phyloP scores from a whole-genome alignment of 805 yeast genomes.

The Myxozyma mucilagina region DNA sequence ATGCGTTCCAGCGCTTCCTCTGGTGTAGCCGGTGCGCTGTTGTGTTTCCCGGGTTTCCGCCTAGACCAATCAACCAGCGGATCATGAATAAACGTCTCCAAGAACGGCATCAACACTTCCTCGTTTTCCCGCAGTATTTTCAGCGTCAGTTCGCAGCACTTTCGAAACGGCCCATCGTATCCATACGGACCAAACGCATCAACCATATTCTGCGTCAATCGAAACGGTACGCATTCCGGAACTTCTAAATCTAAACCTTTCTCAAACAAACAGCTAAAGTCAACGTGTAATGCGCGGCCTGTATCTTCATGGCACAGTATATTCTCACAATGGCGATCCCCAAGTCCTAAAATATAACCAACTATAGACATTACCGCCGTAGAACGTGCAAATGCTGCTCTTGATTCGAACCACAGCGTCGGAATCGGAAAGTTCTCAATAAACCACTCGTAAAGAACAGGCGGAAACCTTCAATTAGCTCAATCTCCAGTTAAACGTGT shows the following conservation, averaged over 20 bases:
- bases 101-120: conserved; percentile 78
- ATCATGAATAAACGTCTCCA: conserved; percentile 91
- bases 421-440: conserved; percentile 89
- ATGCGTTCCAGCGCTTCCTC: conserved; percentile 27
- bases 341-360: conserved; percentile 89
- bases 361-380: conserved; percentile 97
- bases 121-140: conserved; percentile 73
- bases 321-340: conserved; percentile 96
- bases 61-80: conserved; percentile 80
- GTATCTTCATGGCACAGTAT: conserved; percentile 67
- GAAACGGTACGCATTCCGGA: conserved; percentile 94
- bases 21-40: conserved; percentile 17
- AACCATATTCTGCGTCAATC: conserved; percentile 82
- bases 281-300: conserved; percentile 88
- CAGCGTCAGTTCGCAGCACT: conserved; percentile 81
- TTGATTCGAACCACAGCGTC: conserved; percentile 75
- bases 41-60: conserved; percentile 2
- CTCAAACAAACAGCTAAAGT: conserved; percentile 93
- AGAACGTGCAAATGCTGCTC: conserved; percentile 73
- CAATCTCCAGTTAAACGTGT: neutral
- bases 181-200: conserved; percentile 89
- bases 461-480: conserved; percentile 46
- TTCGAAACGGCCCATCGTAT: conserved; percentile 85
- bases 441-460: conserved; percentile 85
- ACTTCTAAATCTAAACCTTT: conserved; percentile 67